Evolutionary conservation across 2,329 filamentous ascomycete species (phyloP).

Genomic region (Diaporthe sp.): DNA sequence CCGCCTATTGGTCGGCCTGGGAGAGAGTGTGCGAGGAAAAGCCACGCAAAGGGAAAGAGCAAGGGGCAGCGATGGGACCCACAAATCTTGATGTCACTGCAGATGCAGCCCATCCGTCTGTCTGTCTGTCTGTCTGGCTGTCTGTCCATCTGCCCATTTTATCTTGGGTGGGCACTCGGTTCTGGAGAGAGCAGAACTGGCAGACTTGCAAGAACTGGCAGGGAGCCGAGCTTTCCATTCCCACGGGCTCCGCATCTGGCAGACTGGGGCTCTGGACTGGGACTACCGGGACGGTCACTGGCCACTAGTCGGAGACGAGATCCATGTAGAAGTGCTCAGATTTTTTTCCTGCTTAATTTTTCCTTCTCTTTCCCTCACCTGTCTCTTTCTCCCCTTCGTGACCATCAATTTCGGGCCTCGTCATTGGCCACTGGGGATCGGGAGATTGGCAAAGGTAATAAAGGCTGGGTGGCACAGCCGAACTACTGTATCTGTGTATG

Average conservation of each 20-base stretch:
- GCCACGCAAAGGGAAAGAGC: neutral
- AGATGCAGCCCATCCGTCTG: neutral
- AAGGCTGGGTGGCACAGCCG: constrained; percentile 26
- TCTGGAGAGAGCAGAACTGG: neutral
- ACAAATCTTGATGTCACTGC: constrained; percentile 35
- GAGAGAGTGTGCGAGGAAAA: neutral
- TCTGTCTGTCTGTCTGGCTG: neutral
- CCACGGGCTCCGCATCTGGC: neutral
- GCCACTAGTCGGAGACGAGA: constrained; percentile 1
- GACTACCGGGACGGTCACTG: neutral
- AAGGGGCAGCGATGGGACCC: constrained; percentile 11
- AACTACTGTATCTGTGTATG: constrained; percentile 4
- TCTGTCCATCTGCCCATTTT: neutral
- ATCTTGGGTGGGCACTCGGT: neutral
- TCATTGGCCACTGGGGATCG: neutral
- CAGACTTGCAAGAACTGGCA: neutral
- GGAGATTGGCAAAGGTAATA: constrained; percentile 15
- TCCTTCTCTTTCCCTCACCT: neutral
- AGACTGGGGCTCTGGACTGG: neutral
- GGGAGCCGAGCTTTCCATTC: constrained; percentile 9
- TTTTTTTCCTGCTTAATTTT: constrained; percentile 9
- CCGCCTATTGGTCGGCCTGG: neutral
- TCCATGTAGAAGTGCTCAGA: constrained; percentile 32
- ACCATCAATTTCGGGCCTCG: neutral
- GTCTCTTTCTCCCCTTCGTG: neutral